phyloP scores from a whole-genome alignment of 2,329 filamentous ascomycete species.

The Calonectria crousiana region DNA sequence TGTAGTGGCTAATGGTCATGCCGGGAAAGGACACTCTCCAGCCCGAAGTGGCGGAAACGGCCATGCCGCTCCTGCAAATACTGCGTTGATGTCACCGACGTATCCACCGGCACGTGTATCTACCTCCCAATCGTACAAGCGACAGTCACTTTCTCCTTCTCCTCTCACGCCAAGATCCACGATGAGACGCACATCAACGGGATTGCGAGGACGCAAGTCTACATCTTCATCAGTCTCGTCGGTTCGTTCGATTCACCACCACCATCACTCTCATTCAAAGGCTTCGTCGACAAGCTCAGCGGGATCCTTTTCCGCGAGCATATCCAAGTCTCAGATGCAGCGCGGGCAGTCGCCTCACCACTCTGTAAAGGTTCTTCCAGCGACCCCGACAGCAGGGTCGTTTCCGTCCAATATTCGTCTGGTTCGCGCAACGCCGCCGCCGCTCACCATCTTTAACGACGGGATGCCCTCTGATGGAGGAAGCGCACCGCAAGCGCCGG shows the following conservation, averaged over 20 bases:
- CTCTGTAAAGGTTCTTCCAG: constrained; percentile 94
- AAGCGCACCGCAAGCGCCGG: constrained; percentile 53
- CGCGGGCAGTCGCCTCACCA: constrained; percentile 83
- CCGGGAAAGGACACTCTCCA: constrained; percentile 43
- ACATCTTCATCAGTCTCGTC: constrained; percentile 96
- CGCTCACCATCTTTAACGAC: constrained; percentile 69
- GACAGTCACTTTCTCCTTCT: constrained; percentile 86
- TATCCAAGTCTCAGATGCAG: constrained; percentile 74
- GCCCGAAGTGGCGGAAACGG: constrained; percentile 32
- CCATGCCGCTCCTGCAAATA: constrained; percentile 37
- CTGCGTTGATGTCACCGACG: constrained; percentile 44
- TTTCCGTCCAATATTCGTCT: constrained; percentile 91
- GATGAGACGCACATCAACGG: constrained; percentile 84
- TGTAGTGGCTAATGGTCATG: constrained; percentile 64
- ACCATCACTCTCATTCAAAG: constrained; percentile 90
- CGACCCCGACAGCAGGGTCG: constrained; percentile 79
- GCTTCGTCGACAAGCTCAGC: constrained; percentile 92
- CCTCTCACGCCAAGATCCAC: constrained; percentile 90
- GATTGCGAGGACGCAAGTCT: constrained; percentile 91
- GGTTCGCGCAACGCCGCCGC: constrained; percentile 71
- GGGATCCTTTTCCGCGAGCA: constrained; percentile 77
- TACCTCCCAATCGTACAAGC: constrained; percentile 65
- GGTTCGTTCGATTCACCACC: constrained; percentile 89
- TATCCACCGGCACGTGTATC: constrained; percentile 47
- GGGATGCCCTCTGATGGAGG: constrained; percentile 60